phyloP scores from a whole-genome alignment of 176 grass and related monocot genomes.

The Bonia amplexicaulis region DNA sequence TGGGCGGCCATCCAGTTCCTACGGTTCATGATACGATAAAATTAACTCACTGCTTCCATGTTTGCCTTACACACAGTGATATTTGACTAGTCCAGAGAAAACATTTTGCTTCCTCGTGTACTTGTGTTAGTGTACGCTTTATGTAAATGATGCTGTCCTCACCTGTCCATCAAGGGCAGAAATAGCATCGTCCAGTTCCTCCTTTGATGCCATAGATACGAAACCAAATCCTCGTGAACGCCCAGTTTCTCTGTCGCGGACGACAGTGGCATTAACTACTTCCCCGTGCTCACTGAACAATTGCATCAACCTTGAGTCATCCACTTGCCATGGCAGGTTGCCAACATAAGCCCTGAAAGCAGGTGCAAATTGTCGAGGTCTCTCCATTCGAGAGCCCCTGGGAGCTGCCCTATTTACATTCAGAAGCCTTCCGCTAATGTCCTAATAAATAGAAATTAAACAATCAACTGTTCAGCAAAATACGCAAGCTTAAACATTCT shows the following conservation, averaged over 20 bases:
- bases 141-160: background rate
- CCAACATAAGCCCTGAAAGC: conserved; percentile 82
- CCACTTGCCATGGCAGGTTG: conserved; percentile 86
- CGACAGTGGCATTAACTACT: conserved; percentile 56
- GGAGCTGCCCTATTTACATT: conserved; percentile 81
- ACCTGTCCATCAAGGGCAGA: conserved; percentile 90
- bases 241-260: conserved; percentile 69
- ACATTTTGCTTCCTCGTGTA: background rate
- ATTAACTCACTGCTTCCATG: background rate
- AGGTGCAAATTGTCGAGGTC: conserved; percentile 38
- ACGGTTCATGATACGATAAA: background rate
- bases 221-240: conserved; percentile 97
- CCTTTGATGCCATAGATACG: conserved; percentile 74
- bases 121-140: background rate
- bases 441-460: conserved; percentile 37
- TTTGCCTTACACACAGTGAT: background rate
- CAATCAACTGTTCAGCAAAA: background rate
- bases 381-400: conserved; percentile 67
- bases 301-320: conserved; percentile 62
- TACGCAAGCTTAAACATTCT: background rate
- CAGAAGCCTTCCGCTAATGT: conserved; percentile 63
- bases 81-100: background rate
- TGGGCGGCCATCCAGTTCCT: conserved; percentile 74
- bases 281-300: conserved; percentile 76
- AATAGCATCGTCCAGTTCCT: conserved; percentile 79